A percentile compares a stretch with the other conserved stretches of the same genome.
These are phyloP conservation scores for Ophiocordyceps sinensis DNA, from an alignment of 2,329 filamentous ascomycete genomes.

Conservation along the genomic window DNA sequence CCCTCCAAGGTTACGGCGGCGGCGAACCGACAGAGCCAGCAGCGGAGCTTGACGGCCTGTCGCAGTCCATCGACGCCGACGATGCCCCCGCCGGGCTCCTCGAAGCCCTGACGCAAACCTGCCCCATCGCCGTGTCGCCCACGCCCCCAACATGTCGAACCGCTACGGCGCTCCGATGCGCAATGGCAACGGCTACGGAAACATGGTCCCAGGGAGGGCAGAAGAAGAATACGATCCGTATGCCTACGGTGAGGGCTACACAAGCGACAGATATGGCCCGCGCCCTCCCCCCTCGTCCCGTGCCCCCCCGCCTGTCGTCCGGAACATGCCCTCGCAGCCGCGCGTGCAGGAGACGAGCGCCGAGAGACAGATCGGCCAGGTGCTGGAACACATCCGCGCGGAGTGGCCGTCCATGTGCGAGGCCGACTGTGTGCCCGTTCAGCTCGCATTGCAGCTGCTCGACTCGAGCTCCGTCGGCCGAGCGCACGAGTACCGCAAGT, in stretches of 20 bases:
- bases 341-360: constrained; percentile 30
- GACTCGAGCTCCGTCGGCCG: constrained; percentile 87
- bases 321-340: constrained; percentile 20
- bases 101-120: constrained; percentile 1
- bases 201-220: constrained; percentile 24
- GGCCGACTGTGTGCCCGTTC: constrained; percentile 79
- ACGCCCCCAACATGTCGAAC: constrained; percentile 28
- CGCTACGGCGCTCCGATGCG: constrained; percentile 29
- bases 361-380: constrained; percentile 42
- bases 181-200: constrained; percentile 24
- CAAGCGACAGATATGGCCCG: constrained; percentile 26
- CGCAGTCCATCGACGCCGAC: constrained; percentile 1
- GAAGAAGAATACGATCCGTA: constrained; percentile 37
- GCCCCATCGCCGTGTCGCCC: background rate
- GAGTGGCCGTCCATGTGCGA: constrained; percentile 91
- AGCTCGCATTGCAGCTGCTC: constrained; percentile 87
- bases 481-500: constrained; percentile 75
- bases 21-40: no score
- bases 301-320: constrained; percentile 14
- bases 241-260: constrained; percentile 23
- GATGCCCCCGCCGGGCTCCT: constrained; percentile 5
- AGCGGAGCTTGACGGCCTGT: no score
- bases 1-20: no score
- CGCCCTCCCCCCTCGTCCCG: constrained; percentile 18
- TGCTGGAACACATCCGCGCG: constrained; percentile 69